Evolutionary conservation across 129 eudicot genomes (phyloP).

Genomic region (Deinandra increscens): DNA sequence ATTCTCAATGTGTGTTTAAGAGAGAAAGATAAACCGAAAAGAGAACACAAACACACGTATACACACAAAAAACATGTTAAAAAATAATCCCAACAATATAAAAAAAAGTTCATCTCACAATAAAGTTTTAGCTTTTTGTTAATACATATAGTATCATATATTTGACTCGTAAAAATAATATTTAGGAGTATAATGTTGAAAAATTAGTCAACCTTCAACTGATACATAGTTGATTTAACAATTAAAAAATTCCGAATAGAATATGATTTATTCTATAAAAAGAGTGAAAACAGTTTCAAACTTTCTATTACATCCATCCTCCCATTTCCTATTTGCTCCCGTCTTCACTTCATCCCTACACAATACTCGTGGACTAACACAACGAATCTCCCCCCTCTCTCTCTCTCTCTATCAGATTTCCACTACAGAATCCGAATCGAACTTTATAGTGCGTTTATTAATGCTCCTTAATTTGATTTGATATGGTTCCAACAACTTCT

Average conservation of each 20-base stretch:
- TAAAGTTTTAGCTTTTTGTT: too few relatives aligned
- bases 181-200: neutral
- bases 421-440: neutral
- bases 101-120: too few relatives aligned
- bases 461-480: too few relatives aligned
- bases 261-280: neutral
- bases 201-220: neutral
- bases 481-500: slow-evolving; percentile 26
- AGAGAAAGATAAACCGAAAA: too few relatives aligned
- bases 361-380: neutral
- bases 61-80: too few relatives aligned
- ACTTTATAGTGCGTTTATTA: neutral
- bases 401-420: slow-evolving; percentile 19
- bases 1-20: too few relatives aligned
- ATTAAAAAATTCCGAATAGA: neutral
- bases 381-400: too few relatives aligned
- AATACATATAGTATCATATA: too few relatives aligned
- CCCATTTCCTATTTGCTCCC: slow-evolving; percentile 13
- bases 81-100: too few relatives aligned
- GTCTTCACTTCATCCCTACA: slow-evolving; percentile 23
- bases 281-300: neutral
- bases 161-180: too few relatives aligned
- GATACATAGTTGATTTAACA: neutral
- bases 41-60: too few relatives aligned
- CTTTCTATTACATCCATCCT: neutral